Base-by-base conservation (phyloP, 192 early-diverging fungal genomes). In the Phlyctochytrium arcticum region DNA sequence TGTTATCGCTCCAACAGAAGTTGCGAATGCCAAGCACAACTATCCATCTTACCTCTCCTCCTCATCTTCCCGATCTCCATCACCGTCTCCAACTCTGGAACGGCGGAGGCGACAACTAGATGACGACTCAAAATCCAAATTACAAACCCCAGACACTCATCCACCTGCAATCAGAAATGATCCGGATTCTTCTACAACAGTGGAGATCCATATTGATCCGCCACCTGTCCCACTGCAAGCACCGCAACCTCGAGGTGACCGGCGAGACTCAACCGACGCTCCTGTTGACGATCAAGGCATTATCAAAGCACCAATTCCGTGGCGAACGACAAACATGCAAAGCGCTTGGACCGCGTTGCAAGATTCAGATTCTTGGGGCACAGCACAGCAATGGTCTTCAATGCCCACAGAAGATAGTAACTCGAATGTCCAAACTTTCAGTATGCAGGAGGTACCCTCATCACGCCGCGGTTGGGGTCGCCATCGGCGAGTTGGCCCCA, bases 321-420 rank as follows among this genome's bases (percentile, higher is more conserved):
- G 64, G 64, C 53, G 54, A 6, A 57, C 37, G 29, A 57, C 54
- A 4, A 55, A 55, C 54, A 66, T 66, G 64, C 34, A 66, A 10
- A 57, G 36, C 31, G 64, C 64, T 19, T 66, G 64, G 64, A 66
- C 53, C 15, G 54, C 47, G 5, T 33, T 68, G 4, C 46, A 31
- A 10, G 65, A 68, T n/a, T 55, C 57, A 47, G 48, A 68, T n/a
- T 35, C 23, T 5, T 68, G 44, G 39, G 55, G 34, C 6, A 60
- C 55, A 7, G 32, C 57, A 7, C 55, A 60, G 7, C 46, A 49
- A 30, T 68, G 65, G 65, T 17, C 15, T n/a, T 48, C 36, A 26
- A 35, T 24, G 27, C 8, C 53, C n/a, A 24, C 37, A 10, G 64
- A 57, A 12, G 27, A 30, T 9, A 17, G 5, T 23, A 34, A 59